A percentile compares a stretch with the other conserved stretches of the same genome.
phyloP scores from a whole-genome alignment of 441 rosid genomes.

The Daphne laureola region DNA sequence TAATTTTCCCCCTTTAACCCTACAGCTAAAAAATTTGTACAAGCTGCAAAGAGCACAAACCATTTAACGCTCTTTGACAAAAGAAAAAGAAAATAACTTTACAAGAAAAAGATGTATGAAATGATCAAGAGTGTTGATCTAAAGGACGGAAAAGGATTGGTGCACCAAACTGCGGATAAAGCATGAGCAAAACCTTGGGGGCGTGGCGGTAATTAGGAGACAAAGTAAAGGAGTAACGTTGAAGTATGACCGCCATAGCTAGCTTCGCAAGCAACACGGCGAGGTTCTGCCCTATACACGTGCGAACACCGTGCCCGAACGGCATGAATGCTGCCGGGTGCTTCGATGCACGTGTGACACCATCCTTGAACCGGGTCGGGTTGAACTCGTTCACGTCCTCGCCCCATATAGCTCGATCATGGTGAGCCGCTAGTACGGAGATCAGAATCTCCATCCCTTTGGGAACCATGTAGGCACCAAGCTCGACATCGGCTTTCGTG shows the following conservation, averaged over 20 bases:
- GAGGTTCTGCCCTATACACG: slow-evolving; percentile 84
- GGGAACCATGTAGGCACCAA: slow-evolving; percentile 78
- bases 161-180: slow-evolving; percentile 93
- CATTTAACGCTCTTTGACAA: slow-evolving; percentile 2
- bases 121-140: slow-evolving; percentile 12
- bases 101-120: neutral
- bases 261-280: slow-evolving; percentile 83
- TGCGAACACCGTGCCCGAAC: slow-evolving; percentile 76
- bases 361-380: slow-evolving; percentile 64
- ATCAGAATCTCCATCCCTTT: slow-evolving; percentile 79
- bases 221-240: slow-evolving; percentile 66
- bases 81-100: neutral
- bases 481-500: slow-evolving; percentile 52
- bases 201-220: slow-evolving; percentile 85
- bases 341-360: slow-evolving; percentile 66
- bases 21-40: no score
- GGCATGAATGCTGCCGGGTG: slow-evolving; percentile 77
- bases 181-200: slow-evolving; percentile 84
- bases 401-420: slow-evolving; percentile 87
- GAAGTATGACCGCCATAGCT: slow-evolving; percentile 57
- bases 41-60: no score
- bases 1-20: no score
- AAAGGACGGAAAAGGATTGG: slow-evolving; percentile 58
- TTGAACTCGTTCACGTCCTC: slow-evolving; percentile 81
- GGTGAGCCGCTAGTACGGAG: slow-evolving; percentile 86